Evolutionary conservation across 2,329 filamentous ascomycete species (phyloP), one percentile per base, ranked within the genome.

Genomic region (Ampelomyces quisqualis): DNA sequence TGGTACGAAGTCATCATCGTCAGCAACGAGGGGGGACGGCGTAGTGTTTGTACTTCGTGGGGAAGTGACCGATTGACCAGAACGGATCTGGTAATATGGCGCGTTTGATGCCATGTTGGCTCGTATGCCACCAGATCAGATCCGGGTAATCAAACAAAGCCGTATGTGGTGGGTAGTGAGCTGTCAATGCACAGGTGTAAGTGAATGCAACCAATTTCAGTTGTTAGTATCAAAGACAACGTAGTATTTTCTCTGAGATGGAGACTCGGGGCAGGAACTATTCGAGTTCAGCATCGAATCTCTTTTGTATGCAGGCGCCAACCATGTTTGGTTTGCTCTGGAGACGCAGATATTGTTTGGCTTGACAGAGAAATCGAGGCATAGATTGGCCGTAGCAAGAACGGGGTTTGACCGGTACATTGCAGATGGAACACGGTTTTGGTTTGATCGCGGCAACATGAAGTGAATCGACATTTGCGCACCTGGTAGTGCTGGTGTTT

Each of bases 21-120:
- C 55, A 30, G 50, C 26, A 22, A 30, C 40, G 26, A 51, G 55
- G 17, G 42, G 46, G 31, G 49, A 44, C 17, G 36, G 37, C 26
- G 38, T 31, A 34, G 49, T 50, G 56, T 58, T 61, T 58, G 62
- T 42, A 34, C 39, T 39, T 47, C 56, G 56, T 40, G 50, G 27
- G 11, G 40, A 35, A 13, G 48, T 48, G 24, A 46, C 55, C 52
- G 57, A 53, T 43, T 65, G 63, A 42, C 57, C 50, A 40, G 47
- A 31, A 37, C 52, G 58, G 41, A 62, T 51, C 47, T 65, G 64
- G 43, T 62, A 68, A 52, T 66, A 67, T 22, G 64, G 65, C 22
- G 64, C 62, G 58, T 65, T 66, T 58, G 62, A 45, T 40, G 58
- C 46, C 62, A 67, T 68, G 44, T 40, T 49, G 35, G 38, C 38